phyloP scores from a whole-genome alignment of 1,284 basidiomycete genomes.

The Cryptococcus floricola region DNA sequence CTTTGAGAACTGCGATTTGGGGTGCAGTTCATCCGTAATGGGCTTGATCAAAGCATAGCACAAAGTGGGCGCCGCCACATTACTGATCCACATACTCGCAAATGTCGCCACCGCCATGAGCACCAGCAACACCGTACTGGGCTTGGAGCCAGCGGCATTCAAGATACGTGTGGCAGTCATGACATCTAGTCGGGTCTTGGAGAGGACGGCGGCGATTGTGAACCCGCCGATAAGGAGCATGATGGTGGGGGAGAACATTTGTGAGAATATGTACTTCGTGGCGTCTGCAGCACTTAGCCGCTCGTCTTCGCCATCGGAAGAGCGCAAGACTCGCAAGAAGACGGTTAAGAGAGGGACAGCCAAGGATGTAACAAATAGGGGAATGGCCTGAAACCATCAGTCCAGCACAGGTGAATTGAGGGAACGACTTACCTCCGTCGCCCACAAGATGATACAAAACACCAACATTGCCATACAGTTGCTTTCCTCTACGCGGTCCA shows the following conservation, averaged over 20 bases:
- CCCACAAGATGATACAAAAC: slow-evolving; percentile 94
- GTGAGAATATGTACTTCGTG: slow-evolving; percentile 68
- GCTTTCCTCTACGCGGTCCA: slow-evolving; percentile 73
- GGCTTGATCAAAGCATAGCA: slow-evolving; percentile 98
- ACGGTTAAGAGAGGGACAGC: slow-evolving; percentile 87
- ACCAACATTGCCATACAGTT: slow-evolving; percentile 86
- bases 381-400: slow-evolving; percentile 66
- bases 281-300: slow-evolving; percentile 66
- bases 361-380: slow-evolving; percentile 92
- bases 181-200: slow-evolving; percentile 96
- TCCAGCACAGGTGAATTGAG: neutral
- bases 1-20: slow-evolving; percentile 80
- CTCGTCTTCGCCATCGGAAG: slow-evolving; percentile 56
- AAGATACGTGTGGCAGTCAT: slow-evolving; percentile 89
- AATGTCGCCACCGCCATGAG: slow-evolving; percentile 98
- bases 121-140: slow-evolving; percentile 79
- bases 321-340: slow-evolving; percentile 74
- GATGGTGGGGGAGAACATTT: slow-evolving; percentile 65
- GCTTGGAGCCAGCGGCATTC: slow-evolving; percentile 81
- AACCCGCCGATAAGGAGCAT: slow-evolving; percentile 97
- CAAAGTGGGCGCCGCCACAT: slow-evolving; percentile 94
- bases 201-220: slow-evolving; percentile 93
- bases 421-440: slow-evolving; percentile 68
- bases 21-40: slow-evolving; percentile 85
- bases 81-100: slow-evolving; percentile 99